A percentile compares a stretch with the other conserved stretches of the same genome.
These are phyloP conservation scores for Rhodosporidiobolus sp. DNA, from an alignment of 768 basidiomycete species.

Conservation along the genomic window DNA sequence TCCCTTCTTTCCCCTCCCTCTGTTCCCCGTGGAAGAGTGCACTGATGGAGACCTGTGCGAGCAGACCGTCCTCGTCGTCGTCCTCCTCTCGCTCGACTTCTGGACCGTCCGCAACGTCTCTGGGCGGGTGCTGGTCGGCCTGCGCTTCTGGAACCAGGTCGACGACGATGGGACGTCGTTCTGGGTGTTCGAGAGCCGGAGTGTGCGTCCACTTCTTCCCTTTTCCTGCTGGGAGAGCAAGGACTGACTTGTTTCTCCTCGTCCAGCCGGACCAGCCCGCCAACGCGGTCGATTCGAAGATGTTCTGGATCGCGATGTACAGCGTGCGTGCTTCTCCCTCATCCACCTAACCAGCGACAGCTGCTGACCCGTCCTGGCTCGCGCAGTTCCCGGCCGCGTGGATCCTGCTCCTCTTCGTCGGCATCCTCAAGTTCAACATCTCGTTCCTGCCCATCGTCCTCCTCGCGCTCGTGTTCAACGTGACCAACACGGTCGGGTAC, in stretches of 20 bases:
- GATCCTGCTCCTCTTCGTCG: constrained; percentile 80
- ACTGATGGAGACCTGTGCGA: neutral
- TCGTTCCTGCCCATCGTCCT: constrained; percentile 93
- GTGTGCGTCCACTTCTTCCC: constrained; percentile 58
- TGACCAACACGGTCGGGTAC: constrained; percentile 93
- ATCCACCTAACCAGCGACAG: no score
- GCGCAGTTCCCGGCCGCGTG: constrained; percentile 86
- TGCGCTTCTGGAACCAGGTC: constrained; percentile 98
- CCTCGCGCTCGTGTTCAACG: constrained; percentile 91
- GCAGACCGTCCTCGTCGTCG: constrained; percentile 84
- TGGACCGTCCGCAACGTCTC: constrained; percentile 99
- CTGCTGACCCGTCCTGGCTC: no score
- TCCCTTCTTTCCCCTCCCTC: constrained; percentile 15
- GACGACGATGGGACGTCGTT: constrained; percentile 74
- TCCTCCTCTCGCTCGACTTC: constrained; percentile 93
- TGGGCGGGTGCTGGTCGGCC: constrained; percentile 85
- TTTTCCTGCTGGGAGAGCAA: neutral
- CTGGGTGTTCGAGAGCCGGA: constrained; percentile 97
- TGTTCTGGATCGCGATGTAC: constrained; percentile 39
- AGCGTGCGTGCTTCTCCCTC: constrained; percentile 16
- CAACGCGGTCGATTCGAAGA: constrained; percentile 83
- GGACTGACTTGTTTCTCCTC: constrained; percentile 55
- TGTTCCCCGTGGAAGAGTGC: neutral
- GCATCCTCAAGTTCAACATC: constrained; percentile 65
- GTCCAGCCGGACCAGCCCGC: constrained; percentile 35